phyloP scores from a whole-genome alignment of 441 rosid genomes.

The Euphorbia corollata region DNA sequence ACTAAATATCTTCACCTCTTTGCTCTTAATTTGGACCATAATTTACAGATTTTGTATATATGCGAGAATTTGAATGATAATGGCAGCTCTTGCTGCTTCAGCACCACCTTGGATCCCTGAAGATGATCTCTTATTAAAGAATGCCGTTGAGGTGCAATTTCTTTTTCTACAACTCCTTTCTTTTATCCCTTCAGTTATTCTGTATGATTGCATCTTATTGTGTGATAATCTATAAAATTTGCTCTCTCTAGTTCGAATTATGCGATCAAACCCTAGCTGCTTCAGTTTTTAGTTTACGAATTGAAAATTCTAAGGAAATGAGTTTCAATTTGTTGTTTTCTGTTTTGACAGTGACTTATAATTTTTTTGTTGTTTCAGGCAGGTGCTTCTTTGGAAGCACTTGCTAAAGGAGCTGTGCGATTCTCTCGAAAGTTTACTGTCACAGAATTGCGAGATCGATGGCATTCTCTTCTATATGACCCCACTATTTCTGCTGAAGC shows the following conservation, averaged over 20 bases:
- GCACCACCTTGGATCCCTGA: slow-evolving; percentile 48
- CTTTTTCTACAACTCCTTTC: not conserved
- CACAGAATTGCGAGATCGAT: slow-evolving; percentile 65
- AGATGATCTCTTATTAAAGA: slow-evolving; percentile 71
- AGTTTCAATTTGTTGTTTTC: not conserved
- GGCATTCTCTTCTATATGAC: slow-evolving; percentile 82
- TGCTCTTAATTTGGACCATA: not conserved
- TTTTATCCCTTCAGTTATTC: not conserved
- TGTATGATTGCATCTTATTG: not conserved
- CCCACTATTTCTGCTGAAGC: slow-evolving; percentile 67
- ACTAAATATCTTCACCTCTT: not conserved
- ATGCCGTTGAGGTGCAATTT: slow-evolving; percentile 65
- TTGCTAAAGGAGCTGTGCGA: slow-evolving; percentile 82
- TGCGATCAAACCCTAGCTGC: slow-evolving; percentile 18
- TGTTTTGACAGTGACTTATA: not conserved
- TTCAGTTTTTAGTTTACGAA: not conserved
- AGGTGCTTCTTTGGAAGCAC: slow-evolving; percentile 84
- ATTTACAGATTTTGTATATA: not conserved
- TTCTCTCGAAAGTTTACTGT: slow-evolving; percentile 60
- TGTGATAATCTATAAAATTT: not conserved
- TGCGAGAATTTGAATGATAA: slow-evolving; percentile 7
- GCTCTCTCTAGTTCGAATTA: not conserved
- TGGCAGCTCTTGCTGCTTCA: slow-evolving; percentile 36
- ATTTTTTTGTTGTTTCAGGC: slow-evolving; percentile 36
- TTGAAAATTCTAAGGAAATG: not conserved